Conservation (phyloP, 257 asterid species). For the Salvia rosmarinus region DNA sequence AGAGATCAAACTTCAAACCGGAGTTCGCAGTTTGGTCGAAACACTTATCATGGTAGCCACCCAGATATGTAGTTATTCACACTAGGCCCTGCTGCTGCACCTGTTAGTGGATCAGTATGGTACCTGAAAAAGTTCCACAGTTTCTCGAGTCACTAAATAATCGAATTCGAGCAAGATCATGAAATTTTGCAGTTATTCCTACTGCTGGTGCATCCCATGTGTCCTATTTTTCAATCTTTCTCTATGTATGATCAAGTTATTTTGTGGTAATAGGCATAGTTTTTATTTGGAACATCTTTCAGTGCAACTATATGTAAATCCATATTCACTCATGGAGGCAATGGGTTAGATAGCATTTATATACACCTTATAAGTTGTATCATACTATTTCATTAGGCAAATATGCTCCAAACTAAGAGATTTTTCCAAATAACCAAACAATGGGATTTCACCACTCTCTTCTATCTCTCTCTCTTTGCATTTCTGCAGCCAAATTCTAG, state of each 20-base stretch:
- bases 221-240: no score
- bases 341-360: background rate
- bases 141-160: background rate
- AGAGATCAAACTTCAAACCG: constrained; percentile 10
- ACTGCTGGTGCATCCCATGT: no score
- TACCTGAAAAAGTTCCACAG: constrained; percentile 51
- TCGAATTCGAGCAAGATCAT: no score
- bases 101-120: constrained; percentile 67
- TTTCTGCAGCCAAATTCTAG: no score
- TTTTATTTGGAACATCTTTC: background rate
- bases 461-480: no score
- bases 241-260: background rate
- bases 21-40: background rate
- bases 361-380: background rate
- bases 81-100: constrained; percentile 84
- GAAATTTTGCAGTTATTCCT: no score
- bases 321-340: background rate
- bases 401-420: background rate
- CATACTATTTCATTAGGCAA: background rate
- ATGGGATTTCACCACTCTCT: background rate
- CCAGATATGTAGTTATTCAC: constrained; percentile 85
- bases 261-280: background rate
- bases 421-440: background rate
- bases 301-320: background rate
- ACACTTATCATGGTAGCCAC: constrained; percentile 69